phyloP scores from a whole-genome alignment of 257 asterid species.

The Lithospermum erythrorhizon region DNA sequence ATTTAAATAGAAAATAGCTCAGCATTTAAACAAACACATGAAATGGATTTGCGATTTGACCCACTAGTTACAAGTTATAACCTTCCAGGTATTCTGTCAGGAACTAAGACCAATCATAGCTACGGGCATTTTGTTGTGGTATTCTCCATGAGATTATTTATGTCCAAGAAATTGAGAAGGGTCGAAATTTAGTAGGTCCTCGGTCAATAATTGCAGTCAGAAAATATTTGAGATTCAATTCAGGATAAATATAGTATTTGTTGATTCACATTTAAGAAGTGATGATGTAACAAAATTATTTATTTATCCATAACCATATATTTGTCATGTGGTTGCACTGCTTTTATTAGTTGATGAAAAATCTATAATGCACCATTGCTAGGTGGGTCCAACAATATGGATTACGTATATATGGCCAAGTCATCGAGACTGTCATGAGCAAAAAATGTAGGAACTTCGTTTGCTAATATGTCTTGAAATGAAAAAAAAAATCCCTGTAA shows the following conservation, averaged over 20 bases:
- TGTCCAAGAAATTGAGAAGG: neutral
- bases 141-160: neutral
- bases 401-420: neutral
- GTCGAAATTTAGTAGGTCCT: neutral
- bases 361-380: neutral
- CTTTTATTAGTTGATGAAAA: neutral
- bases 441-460: neutral
- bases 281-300: no score
- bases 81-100: neutral
- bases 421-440: neutral
- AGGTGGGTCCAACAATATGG: neutral
- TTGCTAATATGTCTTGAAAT: neutral
- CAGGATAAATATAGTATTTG: no score
- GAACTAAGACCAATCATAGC: neutral
- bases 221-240: neutral
- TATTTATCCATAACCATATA: no score
- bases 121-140: neutral
- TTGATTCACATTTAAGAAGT: neutral
- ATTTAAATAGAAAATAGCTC: neutral
- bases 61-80: no score
- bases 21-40: neutral
- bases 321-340: neutral
- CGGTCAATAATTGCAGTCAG: neutral
- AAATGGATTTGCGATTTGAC: no score
- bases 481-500: neutral